phyloP scores from a whole-genome alignment of 1,139 yeast species.

The Yamadazyma songkhlaensis region DNA sequence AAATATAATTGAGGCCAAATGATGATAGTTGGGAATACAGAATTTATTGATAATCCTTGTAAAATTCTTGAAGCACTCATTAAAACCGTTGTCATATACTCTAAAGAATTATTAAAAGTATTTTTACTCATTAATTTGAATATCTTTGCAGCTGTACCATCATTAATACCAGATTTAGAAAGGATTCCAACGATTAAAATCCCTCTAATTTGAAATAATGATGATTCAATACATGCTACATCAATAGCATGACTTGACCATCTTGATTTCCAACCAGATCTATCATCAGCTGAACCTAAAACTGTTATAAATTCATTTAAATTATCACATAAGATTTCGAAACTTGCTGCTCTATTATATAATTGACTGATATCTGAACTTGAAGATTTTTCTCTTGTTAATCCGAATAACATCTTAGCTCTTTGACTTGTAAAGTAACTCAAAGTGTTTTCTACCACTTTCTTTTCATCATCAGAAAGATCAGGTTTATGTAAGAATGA shows the following conservation, averaged over 20 bases:
- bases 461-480: slow-evolving; percentile 41
- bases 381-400: slow-evolving; percentile 58
- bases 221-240: slow-evolving; percentile 57
- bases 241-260: slow-evolving; percentile 70
- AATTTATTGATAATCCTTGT: slow-evolving; percentile 56
- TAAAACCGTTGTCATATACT: slow-evolving; percentile 34
- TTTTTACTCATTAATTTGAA: slow-evolving; percentile 28
- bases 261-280: slow-evolving; percentile 61
- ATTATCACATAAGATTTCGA: slow-evolving; percentile 65
- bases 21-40: slow-evolving; percentile 53
- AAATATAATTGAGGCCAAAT: slow-evolving; percentile 61
- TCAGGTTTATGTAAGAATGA: slow-evolving; percentile 63
- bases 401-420: slow-evolving; percentile 73
- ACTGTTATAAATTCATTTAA: slow-evolving; percentile 47
- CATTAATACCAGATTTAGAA: slow-evolving; percentile 62
- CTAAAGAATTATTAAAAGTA: slow-evolving; percentile 27
- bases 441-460: slow-evolving; percentile 51
- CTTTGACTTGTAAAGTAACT: slow-evolving; percentile 66
- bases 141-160: slow-evolving; percentile 52
- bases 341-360: slow-evolving; percentile 47
- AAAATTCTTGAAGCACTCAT: slow-evolving; percentile 60
- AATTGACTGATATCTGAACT: slow-evolving; percentile 36
- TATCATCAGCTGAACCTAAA: slow-evolving; percentile 55
- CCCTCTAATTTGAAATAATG: slow-evolving; percentile 72
- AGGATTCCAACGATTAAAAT: slow-evolving; percentile 70